Evolutionary conservation across 2,329 filamentous ascomycete genomes (phyloP), one percentile per base, ranked within the genome.

Genomic region (Aureobasidium sp.): DNA sequence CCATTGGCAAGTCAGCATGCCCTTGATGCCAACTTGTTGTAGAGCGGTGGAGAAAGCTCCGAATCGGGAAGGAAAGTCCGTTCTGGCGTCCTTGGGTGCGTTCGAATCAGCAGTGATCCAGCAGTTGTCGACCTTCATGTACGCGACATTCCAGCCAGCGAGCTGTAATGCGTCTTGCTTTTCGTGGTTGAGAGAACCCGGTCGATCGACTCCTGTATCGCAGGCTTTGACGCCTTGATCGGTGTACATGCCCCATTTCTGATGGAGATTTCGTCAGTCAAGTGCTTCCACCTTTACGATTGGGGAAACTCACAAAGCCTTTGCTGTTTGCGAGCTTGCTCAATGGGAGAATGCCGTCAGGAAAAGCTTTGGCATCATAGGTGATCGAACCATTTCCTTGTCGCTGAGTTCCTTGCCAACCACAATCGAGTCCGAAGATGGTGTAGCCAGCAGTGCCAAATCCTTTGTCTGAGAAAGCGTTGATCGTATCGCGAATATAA

Each of bases 401-500:
- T 58, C 75, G 70, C 2, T 70, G 63, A 4, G 74, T 69, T 34
- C 60, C 55, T 5, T 72, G 77, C 84, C 84, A 87, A 0, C 84
- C 84, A 60, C 83, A 86, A 66, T 87, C 84, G 0, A 79, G 77
- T 0, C 81, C 83, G 36, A 85, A 79, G 61, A 80, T 79, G 1
- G 73, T 76, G 67, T 87, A 87, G 6, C 84, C 84, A 0, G 81
- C 71, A 20, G 49, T 20, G 3, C 22, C 52, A 27, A 64, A 58
- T 5, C 60, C 63, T 25, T 62, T 64, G 25, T 56, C 55, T 34
- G 55, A 41, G n/a, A 70, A 64, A 14, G 65, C 62, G 34, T 64
- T 62, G 52, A 70, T 69, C 0, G 66, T 67, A 25, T 34, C 61
- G 12, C 64, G 48, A 2, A 69, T 51, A 39, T 63, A 68, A 12